Conservation (phyloP, 805 yeast species). For the Lachancea kluyveri region DNA sequence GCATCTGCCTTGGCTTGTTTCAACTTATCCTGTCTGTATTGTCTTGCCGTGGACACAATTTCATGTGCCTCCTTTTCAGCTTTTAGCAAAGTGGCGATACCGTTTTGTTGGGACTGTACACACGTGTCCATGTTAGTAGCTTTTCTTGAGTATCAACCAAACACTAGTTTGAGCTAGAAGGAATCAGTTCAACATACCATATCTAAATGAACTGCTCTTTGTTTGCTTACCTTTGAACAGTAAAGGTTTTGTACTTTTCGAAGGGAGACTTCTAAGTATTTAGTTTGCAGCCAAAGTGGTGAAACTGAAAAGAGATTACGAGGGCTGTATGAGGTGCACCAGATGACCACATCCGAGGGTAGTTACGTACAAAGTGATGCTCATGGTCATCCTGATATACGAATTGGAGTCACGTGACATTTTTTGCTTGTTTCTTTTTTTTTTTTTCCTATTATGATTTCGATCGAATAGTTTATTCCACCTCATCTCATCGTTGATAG, state of each 20-base stretch:
- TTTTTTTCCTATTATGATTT: neutral
- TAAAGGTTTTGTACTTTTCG: too few relatives aligned
- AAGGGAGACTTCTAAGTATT: too few relatives aligned
- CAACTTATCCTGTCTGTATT: slow-evolving; percentile 67
- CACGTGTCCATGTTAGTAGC: neutral
- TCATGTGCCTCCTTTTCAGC: slow-evolving; percentile 98
- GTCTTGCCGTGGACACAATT: slow-evolving; percentile 88
- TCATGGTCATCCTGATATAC: neutral
- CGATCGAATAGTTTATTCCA: too few relatives aligned
- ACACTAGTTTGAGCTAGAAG: too few relatives aligned
- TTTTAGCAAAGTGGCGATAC: slow-evolving; percentile 37
- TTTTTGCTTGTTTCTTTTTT: neutral
- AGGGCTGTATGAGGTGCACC: too few relatives aligned
- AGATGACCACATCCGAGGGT: neutral
- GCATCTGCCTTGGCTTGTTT: slow-evolving; percentile 96
- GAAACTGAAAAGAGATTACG: too few relatives aligned
- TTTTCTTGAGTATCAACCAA: too few relatives aligned
- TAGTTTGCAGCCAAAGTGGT: too few relatives aligned
- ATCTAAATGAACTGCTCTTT: too few relatives aligned
- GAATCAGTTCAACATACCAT: too few relatives aligned
- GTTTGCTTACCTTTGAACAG: too few relatives aligned
- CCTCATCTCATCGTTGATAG: too few relatives aligned
- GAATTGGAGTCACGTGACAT: neutral
- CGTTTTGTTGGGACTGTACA: slow-evolving; percentile 27
- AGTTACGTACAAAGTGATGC: neutral